Evolutionary conservation across 306 rosid species (phyloP).

Genomic region (Rosa chinensis): DNA sequence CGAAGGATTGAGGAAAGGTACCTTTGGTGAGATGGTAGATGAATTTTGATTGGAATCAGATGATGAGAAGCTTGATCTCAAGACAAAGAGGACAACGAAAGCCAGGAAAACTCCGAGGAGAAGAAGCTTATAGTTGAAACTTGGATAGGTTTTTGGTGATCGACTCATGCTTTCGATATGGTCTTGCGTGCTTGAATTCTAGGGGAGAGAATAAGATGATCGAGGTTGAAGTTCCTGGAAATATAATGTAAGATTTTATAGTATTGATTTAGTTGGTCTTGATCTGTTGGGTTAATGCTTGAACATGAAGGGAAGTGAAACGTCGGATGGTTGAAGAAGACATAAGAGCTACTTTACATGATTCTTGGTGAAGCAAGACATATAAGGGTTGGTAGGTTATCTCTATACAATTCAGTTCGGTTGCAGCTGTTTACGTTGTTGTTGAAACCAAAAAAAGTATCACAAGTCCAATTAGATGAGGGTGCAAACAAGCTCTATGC

Average conservation of each 20-base stretch:
- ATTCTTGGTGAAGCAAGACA: slow-evolving; percentile 52
- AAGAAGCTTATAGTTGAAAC: slow-evolving; percentile 55
- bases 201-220: neutral
- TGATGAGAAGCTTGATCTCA: slow-evolving; percentile 49
- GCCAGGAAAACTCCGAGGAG: slow-evolving; percentile 45
- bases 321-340: slow-evolving; percentile 40
- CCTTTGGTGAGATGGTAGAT: slow-evolving; percentile 23
- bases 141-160: slow-evolving; percentile 49
- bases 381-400: slow-evolving; percentile 24
- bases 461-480: too few relatives aligned
- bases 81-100: slow-evolving; percentile 46
- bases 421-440: slow-evolving; percentile 17
- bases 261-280: neutral
- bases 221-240: neutral
- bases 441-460: too few relatives aligned
- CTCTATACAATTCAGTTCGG: slow-evolving; percentile 29
- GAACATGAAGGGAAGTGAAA: slow-evolving; percentile 42
- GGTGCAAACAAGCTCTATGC: too few relatives aligned
- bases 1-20: neutral
- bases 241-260: slow-evolving; percentile 7
- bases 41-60: slow-evolving; percentile 24
- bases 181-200: neutral
- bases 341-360: slow-evolving; percentile 33
- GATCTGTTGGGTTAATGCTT: slow-evolving; percentile 37
- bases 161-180: slow-evolving; percentile 44